Evolutionary conservation across 768 basidiomycete species (phyloP).

Genomic region (Podaxis sp.): DNA sequence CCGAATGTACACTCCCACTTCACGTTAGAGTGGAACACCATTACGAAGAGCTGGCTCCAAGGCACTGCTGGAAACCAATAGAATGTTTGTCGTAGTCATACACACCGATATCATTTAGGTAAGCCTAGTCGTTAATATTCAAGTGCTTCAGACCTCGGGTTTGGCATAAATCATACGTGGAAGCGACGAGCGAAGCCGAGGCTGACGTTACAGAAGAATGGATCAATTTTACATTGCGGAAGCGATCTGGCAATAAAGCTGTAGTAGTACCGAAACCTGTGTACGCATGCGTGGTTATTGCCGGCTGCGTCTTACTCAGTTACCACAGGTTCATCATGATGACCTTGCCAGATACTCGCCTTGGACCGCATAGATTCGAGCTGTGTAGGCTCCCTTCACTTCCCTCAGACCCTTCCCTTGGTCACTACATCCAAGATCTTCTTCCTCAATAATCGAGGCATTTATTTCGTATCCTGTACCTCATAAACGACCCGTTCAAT

Average conservation of each 20-base stretch:
- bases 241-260: not conserved
- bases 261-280: not conserved
- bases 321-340: not conserved
- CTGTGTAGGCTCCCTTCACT: not conserved
- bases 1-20: not conserved
- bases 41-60: not conserved
- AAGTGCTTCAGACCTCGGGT: not conserved
- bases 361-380: not conserved
- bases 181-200: not conserved
- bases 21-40: not conserved
- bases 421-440: not conserved
- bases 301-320: not conserved
- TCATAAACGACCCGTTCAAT: not conserved
- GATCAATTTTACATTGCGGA: not conserved
- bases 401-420: not conserved
- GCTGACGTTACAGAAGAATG: not conserved
- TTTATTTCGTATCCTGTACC: not conserved
- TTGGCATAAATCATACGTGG: not conserved
- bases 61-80: not conserved
- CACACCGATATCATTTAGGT: not conserved
- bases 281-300: constrained; percentile 6
- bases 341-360: not conserved
- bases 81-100: not conserved
- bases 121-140: not conserved
- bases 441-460: not conserved